These are phyloP conservation scores for Claviceps pusilla DNA, from an alignment of 2,329 filamentous ascomycete species.

Conservation along the genomic window DNA sequence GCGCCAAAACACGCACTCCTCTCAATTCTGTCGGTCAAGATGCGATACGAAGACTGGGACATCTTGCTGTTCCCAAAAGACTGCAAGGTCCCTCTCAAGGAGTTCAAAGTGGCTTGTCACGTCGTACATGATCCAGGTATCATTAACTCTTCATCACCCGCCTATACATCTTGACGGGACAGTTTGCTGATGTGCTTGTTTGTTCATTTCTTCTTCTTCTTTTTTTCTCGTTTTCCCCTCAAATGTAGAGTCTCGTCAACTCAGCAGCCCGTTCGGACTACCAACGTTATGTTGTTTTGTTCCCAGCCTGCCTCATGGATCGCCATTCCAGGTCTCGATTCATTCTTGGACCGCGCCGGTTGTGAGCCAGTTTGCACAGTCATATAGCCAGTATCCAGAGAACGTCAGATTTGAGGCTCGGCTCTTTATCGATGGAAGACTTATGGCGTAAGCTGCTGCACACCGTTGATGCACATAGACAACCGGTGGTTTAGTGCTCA, in stretches of 20 bases:
- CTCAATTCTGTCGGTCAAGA: constrained; percentile 22
- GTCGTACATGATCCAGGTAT: constrained; percentile 40
- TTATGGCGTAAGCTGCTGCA: constrained; percentile 35
- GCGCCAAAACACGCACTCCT: not conserved
- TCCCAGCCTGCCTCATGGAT: constrained; percentile 43
- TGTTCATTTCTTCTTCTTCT: too few species aligned
- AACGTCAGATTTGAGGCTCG: constrained; percentile 48
- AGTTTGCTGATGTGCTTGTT: not conserved
- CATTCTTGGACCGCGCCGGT: constrained; percentile 56
- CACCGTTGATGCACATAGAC: not conserved
- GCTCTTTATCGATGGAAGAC: constrained; percentile 52
- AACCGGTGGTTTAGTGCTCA: not conserved
- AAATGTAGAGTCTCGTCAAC: constrained; percentile 34
- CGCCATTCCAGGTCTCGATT: constrained; percentile 56
- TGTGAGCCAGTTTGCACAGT: constrained; percentile 40
- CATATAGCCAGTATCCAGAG: constrained; percentile 41
- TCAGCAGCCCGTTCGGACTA: constrained; percentile 33
- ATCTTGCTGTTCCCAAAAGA: constrained; percentile 60
- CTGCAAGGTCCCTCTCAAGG: constrained; percentile 56
- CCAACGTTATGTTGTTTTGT: constrained; percentile 59
- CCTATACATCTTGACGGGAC: too few species aligned
- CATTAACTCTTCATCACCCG: not conserved
- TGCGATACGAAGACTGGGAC: constrained; percentile 83
- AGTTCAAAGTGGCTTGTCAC: constrained; percentile 69
- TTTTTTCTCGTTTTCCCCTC: not conserved